phyloP scores from a whole-genome alignment of 2,329 filamentous ascomycete genomes.

The Penicillium janthinellum region DNA sequence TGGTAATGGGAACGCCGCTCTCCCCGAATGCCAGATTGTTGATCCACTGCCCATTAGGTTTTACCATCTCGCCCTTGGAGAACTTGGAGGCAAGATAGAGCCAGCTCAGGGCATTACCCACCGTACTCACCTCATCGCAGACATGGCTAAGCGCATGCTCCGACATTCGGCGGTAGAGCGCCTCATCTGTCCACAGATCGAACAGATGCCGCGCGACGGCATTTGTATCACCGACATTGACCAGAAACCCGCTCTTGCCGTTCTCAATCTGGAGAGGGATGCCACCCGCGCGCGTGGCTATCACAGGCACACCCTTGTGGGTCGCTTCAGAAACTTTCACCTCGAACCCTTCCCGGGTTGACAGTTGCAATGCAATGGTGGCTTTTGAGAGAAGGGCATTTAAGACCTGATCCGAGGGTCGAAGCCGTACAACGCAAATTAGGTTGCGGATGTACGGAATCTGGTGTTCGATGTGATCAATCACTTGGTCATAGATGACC shows the following conservation, averaged over 20 bases:
- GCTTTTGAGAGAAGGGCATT: constrained; percentile 74
- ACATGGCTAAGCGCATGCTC: constrained; percentile 65
- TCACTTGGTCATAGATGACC: constrained; percentile 70
- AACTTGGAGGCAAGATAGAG: constrained; percentile 73
- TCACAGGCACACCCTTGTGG: constrained; percentile 76
- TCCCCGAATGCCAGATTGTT: constrained; percentile 72
- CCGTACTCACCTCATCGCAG: constrained; percentile 79
- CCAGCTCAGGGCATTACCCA: constrained; percentile 76
- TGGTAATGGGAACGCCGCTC: constrained; percentile 58
- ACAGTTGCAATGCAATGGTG: constrained; percentile 74
- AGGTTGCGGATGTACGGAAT: constrained; percentile 65
- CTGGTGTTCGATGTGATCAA: constrained; percentile 64
- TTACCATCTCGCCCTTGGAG: constrained; percentile 58
- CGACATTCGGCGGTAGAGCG: constrained; percentile 68
- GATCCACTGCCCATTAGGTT: constrained; percentile 67
- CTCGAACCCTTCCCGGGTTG: constrained; percentile 80
- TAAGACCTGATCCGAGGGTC: constrained; percentile 76
- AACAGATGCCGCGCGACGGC: constrained; percentile 69
- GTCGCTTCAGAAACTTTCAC: constrained; percentile 84
- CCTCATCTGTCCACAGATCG: constrained; percentile 65
- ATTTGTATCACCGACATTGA: constrained; percentile 69
- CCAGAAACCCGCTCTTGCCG: constrained; percentile 71
- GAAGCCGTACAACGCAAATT: constrained; percentile 74
- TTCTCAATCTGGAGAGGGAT: constrained; percentile 78
- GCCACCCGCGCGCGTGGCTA: constrained; percentile 74